Evolutionary conservation across 2,329 filamentous ascomycete genomes (phyloP).

Genomic region (Cytospora piceae): DNA sequence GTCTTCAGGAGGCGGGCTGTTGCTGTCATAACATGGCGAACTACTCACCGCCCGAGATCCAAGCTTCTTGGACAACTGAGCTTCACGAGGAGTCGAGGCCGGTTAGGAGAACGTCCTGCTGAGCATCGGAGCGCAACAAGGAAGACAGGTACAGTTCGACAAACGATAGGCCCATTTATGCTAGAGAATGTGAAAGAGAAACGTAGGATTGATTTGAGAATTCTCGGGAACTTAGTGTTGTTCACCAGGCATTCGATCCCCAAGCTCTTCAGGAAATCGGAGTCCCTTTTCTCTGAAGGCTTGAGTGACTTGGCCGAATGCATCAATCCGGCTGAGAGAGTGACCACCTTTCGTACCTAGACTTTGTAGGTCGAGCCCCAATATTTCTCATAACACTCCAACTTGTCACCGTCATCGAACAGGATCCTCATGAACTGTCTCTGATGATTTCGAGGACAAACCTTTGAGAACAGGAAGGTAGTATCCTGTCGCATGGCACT

Average conservation of each 20-base stretch:
- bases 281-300: slow-evolving; percentile 45
- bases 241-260: slow-evolving; percentile 47
- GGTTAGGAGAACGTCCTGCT: background rate
- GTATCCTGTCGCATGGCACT: background rate
- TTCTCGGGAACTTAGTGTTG: slow-evolving; percentile 53
- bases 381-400: background rate
- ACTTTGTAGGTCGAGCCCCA: background rate
- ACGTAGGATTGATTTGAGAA: slow-evolving; percentile 40
- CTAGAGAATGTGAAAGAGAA: background rate
- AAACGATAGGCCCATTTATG: background rate
- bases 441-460: slow-evolving; percentile 5
- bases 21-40: too few relatives aligned
- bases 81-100: background rate
- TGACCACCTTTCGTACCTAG: slow-evolving; percentile 41
- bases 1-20: too few relatives aligned
- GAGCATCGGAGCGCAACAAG: background rate
- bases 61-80: background rate
- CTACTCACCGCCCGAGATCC: too few relatives aligned
- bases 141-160: background rate
- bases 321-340: slow-evolving; percentile 48
- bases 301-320: slow-evolving; percentile 44
- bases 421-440: background rate
- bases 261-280: slow-evolving; percentile 45
- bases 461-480: slow-evolving; percentile 1
- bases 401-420: background rate